Conservation (phyloP, 1,139 yeast genomes). For the Hansenula sp. region DNA sequence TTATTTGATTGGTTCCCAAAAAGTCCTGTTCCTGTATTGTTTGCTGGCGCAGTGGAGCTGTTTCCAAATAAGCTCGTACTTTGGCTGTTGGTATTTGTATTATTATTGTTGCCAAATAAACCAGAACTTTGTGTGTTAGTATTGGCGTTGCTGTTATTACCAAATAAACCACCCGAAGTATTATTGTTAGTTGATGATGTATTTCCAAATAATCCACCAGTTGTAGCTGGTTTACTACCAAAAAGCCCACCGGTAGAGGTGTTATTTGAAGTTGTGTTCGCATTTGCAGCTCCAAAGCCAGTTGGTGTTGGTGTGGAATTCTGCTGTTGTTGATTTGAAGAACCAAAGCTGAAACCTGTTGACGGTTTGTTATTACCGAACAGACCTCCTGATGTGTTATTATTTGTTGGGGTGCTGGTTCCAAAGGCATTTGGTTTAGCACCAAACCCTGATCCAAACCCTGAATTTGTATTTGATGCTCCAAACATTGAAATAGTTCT, state of each 20-base stretch:
- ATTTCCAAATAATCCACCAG: neutral
- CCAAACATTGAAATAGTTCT: conserved; percentile 6
- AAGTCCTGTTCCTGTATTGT: no score
- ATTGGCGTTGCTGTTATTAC: conserved; percentile 16
- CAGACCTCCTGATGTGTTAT: conserved; percentile 14
- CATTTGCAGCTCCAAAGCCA: conserved; percentile 10
- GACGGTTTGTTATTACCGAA: conserved; percentile 15
- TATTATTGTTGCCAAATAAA: no score
- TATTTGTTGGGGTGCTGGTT: conserved; percentile 3
- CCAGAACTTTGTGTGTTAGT: no score
- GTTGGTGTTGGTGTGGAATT: neutral
- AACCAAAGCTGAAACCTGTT: conserved; percentile 14
- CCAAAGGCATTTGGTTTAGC: conserved; percentile 9
- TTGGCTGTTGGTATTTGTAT: no score
- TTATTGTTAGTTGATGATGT: neutral
- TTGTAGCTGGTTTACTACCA: neutral
- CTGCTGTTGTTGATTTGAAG: neutral
- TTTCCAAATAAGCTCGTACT: no score
- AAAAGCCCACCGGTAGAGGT: conserved; percentile 6
- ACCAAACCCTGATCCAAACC: conserved; percentile 15
- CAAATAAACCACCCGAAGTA: conserved; percentile 26
- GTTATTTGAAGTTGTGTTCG: conserved; percentile 9
- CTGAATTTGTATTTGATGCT: conserved; percentile 8
- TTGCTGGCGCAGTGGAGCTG: no score
- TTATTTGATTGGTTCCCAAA: neutral